Evolutionary conservation across 495 filamentous ascomycete genomes (phyloP).

Genomic region (Daldinia childiae): DNA sequence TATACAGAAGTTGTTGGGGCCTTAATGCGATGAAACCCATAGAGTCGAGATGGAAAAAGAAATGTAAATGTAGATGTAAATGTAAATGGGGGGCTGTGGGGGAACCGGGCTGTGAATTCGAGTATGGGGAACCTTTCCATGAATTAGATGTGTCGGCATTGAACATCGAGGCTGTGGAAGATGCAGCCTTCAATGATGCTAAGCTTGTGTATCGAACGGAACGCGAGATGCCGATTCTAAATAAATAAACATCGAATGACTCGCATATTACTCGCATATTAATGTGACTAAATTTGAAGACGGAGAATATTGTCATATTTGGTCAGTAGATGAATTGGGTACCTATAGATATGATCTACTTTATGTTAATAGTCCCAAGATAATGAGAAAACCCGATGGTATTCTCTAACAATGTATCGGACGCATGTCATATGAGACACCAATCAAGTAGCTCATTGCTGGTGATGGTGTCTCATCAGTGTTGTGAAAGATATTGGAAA

Average conservation of each 20-base stretch:
- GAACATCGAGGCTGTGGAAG: neutral
- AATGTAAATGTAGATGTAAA: too few relatives aligned
- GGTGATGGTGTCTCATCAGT: conserved; percentile 25
- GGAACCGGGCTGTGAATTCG: neutral
- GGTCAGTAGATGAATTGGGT: neutral
- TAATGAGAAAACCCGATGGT: neutral
- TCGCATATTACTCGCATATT: neutral
- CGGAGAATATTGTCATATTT: neutral
- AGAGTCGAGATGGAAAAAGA: conserved; percentile 1
- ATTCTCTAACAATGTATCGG: neutral
- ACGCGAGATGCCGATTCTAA: neutral
- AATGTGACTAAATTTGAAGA: neutral
- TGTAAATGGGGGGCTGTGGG: neutral
- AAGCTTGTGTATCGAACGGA: neutral
- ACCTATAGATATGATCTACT: neutral
- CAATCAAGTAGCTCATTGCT: conserved; percentile 6
- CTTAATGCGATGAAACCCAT: conserved; percentile 25
- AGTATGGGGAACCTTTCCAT: neutral
- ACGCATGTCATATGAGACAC: conserved; percentile 21
- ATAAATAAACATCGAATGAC: neutral
- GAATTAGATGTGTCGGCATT: neutral
- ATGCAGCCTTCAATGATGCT: neutral
- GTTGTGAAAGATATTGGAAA: conserved; percentile 11
- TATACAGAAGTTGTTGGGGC: conserved; percentile 13
- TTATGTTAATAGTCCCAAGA: neutral